Base-by-base conservation (phyloP, 2,329 filamentous ascomycete species). In the Fusarium equiseti region DNA sequence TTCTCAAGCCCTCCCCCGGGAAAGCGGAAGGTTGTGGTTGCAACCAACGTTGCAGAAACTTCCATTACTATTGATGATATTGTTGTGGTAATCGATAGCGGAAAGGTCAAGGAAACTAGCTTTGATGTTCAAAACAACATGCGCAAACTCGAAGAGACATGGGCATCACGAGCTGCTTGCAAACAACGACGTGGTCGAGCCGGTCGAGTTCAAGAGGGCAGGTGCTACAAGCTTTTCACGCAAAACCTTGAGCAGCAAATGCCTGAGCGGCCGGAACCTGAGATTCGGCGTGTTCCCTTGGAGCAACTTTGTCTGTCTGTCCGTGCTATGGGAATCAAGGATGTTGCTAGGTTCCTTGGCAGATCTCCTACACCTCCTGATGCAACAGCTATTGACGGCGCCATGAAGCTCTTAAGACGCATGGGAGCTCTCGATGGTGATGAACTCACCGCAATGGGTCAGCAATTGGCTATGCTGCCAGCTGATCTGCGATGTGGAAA, bases 11-110 rank as follows among this genome's bases (percentile, higher is more conserved):
- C 96, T 7, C 95, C 95, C 0, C 79, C 83, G 5, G 94, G 94
- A 1, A 95, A 93, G 81, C 88, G 96, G 38, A 99, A 99, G 81
- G 89, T 99, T 15, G 92, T 99, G 35, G 93, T 95, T 9, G 93
- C 96, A 2, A 99, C 96, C 46, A 99, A 99, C 76, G 95, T 99
- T 4, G 96, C 96, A 3, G 96, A 99, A 79, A 99, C 96, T 0
- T 98, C 96, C 4, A 98, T 99, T 78, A 99, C 96, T 0, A 99
- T 99, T 65, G 95, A 98, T 77, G 96, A 99, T 77, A 93, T 99
- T 56, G 92, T 98, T 4, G 95, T 93, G 4, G 96, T 99, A 48
- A 95, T 99, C 69, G 96, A 99, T 79, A 96, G 92, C 13, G 96
- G 96, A 29, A 91, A 94, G 56, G 96, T 99, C 64, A 99, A 99